These are phyloP conservation scores for Cicer arietinum DNA, from an alignment of 306 rosid genomes.

Conservation along the genomic window DNA sequence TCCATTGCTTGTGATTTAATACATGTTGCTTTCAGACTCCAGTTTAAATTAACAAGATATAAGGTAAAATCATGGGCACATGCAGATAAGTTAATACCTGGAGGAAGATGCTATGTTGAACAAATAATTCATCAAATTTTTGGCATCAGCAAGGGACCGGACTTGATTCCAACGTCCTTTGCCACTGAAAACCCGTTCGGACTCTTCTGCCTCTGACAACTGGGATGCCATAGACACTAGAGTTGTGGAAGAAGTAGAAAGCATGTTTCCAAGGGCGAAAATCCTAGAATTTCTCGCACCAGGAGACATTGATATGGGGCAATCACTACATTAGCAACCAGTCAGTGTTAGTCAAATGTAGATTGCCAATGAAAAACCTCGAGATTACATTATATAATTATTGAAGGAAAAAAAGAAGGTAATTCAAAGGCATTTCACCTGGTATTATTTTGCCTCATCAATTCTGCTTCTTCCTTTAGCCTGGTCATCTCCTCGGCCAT, in stretches of 20 bases:
- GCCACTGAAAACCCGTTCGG: conserved; percentile 79
- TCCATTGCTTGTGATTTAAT: conserved; percentile 18
- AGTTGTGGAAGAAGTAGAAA: conserved; percentile 78
- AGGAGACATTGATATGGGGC: conserved; percentile 71
- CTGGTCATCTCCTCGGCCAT: conserved; percentile 53
- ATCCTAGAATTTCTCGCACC: conserved; percentile 89
- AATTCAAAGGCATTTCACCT: conserved; percentile 44
- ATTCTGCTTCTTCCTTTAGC: conserved; percentile 50
- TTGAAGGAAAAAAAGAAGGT: conserved; percentile 2
- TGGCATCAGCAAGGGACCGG: conserved; percentile 85
- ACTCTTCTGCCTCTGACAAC: conserved; percentile 95
- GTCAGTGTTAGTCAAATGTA: conserved; percentile 30
- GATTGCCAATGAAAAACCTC: conserved; percentile 23
- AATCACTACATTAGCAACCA: conserved; percentile 59
- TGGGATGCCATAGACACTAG: conserved; percentile 95
- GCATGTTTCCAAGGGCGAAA: conserved; percentile 92
- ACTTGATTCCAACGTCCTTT: conserved; percentile 96
- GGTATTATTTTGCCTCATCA: conserved; percentile 39
- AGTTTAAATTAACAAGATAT: background rate
- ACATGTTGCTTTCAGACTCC: background rate
- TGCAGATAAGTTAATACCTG: conserved; percentile 58
- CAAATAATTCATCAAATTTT: conserved; percentile 81
- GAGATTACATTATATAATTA: conserved; percentile 14
- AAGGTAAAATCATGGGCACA: conserved; percentile 14
- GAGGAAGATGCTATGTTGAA: conserved; percentile 87